Percentiles rank a stretch among this genome's conserved stretches.
Conservation (phyloP, 116 monocot species). For the Thalassia testudinum region DNA sequence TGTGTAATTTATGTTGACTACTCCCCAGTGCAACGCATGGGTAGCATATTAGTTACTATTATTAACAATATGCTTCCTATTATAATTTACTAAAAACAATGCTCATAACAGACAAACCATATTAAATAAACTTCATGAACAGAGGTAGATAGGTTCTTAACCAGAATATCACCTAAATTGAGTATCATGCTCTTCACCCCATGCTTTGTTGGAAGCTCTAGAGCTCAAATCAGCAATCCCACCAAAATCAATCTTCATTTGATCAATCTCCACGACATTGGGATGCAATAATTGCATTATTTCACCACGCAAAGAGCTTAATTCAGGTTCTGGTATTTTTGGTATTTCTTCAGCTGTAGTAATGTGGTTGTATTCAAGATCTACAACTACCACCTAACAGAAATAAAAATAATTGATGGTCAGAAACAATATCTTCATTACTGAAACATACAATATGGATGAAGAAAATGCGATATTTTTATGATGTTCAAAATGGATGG, state of each 20-base stretch:
- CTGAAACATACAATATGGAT: too few species aligned
- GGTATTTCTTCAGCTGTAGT: slow-evolving; percentile 90
- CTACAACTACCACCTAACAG: slow-evolving; percentile 87
- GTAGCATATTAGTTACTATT: too few species aligned
- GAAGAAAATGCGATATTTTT: too few species aligned
- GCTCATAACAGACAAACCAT: too few species aligned
- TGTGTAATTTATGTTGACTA: too few species aligned
- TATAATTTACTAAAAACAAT: too few species aligned
- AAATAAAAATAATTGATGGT: background rate
- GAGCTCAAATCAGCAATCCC: slow-evolving; percentile 33
- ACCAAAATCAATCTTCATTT: slow-evolving; percentile 58
- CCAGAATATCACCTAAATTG: slow-evolving; percentile 58
- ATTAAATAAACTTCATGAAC: too few species aligned
- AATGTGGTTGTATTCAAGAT: slow-evolving; percentile 86
- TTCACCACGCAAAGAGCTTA: slow-evolving; percentile 55
- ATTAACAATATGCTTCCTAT: too few species aligned
- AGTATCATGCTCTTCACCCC: slow-evolving; percentile 78
- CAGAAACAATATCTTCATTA: too few species aligned
- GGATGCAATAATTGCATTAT: slow-evolving; percentile 71
- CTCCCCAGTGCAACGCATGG: too few species aligned
- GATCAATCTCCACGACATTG: slow-evolving; percentile 85
- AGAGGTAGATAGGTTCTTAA: too few species aligned
- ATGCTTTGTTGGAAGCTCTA: slow-evolving; percentile 34
- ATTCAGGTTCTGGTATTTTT: slow-evolving; percentile 71
- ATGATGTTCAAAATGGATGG: too few species aligned